phyloP scores from a whole-genome alignment of 495 filamentous ascomycete species.

The Podospora appendiculata region DNA sequence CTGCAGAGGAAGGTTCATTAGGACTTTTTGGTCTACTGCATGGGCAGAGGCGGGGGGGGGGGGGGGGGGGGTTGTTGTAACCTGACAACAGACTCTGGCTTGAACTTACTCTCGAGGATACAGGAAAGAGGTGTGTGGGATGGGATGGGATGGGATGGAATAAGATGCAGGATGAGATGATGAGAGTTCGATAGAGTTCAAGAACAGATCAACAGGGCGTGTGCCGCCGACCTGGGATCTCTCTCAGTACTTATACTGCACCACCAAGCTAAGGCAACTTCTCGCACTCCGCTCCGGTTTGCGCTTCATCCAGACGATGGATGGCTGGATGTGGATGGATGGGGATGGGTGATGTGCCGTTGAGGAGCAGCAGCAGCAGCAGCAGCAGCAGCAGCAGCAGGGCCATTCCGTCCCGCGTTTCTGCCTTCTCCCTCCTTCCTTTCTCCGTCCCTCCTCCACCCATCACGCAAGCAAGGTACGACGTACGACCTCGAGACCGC shows the following conservation, averaged over 20 bases:
- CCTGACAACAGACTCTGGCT: too few species aligned
- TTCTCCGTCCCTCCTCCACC: constrained; percentile 2
- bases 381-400: constrained; percentile 13
- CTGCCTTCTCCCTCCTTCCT: background rate
- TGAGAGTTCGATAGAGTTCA: constrained; percentile 1
- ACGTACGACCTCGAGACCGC: background rate
- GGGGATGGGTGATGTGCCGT: constrained; percentile 11
- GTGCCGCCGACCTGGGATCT: constrained; percentile 3
- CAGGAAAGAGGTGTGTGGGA: background rate
- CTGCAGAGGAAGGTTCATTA: background rate
- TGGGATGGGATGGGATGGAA: background rate
- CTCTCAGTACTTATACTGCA: constrained; percentile 21
- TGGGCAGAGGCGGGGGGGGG: too few species aligned
- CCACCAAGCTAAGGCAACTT: constrained; percentile 6
- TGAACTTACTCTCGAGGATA: background rate
- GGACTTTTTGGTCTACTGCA: too few species aligned
- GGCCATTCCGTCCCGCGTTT: constrained; percentile 20
- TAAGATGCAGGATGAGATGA: background rate
- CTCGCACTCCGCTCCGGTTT: constrained; percentile 11
- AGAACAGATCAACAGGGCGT: constrained; percentile 6
- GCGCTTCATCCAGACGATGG: constrained; percentile 15
- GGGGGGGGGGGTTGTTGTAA: too few species aligned
- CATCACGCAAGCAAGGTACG: too few species aligned
- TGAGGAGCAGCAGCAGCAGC: constrained; percentile 11
- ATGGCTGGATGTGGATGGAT: too few species aligned